These are phyloP conservation scores for Paramecium octaurelia DNA, from an alignment of 73 alveolate species.

Conservation along the genomic window DNA sequence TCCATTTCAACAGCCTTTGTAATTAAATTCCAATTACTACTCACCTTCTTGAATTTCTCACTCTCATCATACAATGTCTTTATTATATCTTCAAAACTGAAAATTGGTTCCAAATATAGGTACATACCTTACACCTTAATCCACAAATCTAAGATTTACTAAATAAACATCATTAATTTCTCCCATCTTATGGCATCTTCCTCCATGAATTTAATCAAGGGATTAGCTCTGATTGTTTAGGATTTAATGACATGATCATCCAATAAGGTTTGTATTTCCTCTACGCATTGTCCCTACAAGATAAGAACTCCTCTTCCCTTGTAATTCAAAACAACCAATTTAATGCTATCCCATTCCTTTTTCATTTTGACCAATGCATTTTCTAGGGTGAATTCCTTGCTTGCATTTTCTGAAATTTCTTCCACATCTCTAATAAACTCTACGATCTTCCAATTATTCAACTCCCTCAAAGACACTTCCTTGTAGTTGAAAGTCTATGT, in stretches of 20 bases:
- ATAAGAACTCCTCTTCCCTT: slow-evolving; percentile 68
- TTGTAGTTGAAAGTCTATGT: not conserved
- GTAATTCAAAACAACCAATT: slow-evolving; percentile 68
- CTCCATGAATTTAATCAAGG: slow-evolving; percentile 83
- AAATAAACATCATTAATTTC: slow-evolving; percentile 82
- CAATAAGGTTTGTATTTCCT: slow-evolving; percentile 71
- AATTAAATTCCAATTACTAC: slow-evolving; percentile 90
- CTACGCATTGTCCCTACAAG: slow-evolving; percentile 77
- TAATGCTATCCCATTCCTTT: slow-evolving; percentile 78
- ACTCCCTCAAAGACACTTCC: slow-evolving; percentile 51
- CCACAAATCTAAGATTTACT: slow-evolving; percentile 97
- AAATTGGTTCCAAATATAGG: slow-evolving; percentile 94
- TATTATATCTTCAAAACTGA: slow-evolving; percentile 94
- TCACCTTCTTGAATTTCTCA: slow-evolving; percentile 86
- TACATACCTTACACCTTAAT: slow-evolving; percentile 90
- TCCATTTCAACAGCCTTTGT: slow-evolving; percentile 84
- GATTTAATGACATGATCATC: slow-evolving; percentile 93
- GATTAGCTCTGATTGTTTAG: slow-evolving; percentile 88
- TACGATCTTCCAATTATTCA: slow-evolving; percentile 53
- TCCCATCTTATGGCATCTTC: slow-evolving; percentile 96
- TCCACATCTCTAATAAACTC: slow-evolving; percentile 61
- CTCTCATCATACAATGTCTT: slow-evolving; percentile 93
- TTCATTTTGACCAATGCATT: slow-evolving; percentile 78
- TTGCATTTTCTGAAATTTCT: slow-evolving; percentile 81
- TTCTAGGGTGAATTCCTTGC: slow-evolving; percentile 76